phyloP scores from a whole-genome alignment of 1,284 basidiomycete species.

The Boletellus dicymbophilus region DNA sequence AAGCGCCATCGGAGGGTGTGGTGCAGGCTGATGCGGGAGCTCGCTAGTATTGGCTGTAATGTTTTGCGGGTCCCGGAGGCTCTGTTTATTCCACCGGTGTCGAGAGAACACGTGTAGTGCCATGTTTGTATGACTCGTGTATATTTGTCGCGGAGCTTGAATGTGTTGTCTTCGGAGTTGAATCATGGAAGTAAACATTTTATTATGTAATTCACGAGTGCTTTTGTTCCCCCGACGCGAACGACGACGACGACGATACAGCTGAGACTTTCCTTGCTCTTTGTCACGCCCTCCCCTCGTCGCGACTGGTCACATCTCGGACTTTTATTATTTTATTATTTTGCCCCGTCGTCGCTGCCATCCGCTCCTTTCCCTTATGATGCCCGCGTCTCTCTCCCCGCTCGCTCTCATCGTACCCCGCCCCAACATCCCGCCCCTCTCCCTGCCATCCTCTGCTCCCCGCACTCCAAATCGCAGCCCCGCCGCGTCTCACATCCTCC shows the following conservation, averaged over 20 bases:
- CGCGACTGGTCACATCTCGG: slow-evolving; percentile 8
- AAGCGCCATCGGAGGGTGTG: neutral
- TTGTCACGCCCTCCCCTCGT: slow-evolving; percentile 1
- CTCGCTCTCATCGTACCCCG: slow-evolving; percentile 58
- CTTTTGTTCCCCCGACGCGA: slow-evolving; percentile 16
- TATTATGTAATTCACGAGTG: slow-evolving; percentile 23
- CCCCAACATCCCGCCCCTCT: slow-evolving; percentile 46
- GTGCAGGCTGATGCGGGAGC: slow-evolving; percentile 5
- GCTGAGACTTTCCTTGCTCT: slow-evolving; percentile 25
- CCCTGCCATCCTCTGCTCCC: slow-evolving; percentile 38
- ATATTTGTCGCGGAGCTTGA: slow-evolving; percentile 17
- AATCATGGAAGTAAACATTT: slow-evolving; percentile 19
- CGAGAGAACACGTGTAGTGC: slow-evolving; percentile 20
- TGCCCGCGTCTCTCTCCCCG: slow-evolving; percentile 43
- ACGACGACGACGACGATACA: slow-evolving; percentile 30
- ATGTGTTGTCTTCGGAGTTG: slow-evolving; percentile 19
- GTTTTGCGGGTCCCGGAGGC: slow-evolving; percentile 14
- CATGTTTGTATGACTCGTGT: slow-evolving; percentile 5
- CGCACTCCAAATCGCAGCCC: slow-evolving; percentile 53
- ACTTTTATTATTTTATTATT: slow-evolving; percentile 22
- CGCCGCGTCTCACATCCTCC: slow-evolving; percentile 45
- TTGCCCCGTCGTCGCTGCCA: slow-evolving; percentile 17
- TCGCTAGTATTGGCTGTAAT: slow-evolving; percentile 12
- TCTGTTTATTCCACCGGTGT: slow-evolving; percentile 6
- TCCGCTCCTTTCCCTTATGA: slow-evolving; percentile 33